phyloP scores from a whole-genome alignment of 495 filamentous ascomycete species.

The Aspergillus funiculosus region DNA sequence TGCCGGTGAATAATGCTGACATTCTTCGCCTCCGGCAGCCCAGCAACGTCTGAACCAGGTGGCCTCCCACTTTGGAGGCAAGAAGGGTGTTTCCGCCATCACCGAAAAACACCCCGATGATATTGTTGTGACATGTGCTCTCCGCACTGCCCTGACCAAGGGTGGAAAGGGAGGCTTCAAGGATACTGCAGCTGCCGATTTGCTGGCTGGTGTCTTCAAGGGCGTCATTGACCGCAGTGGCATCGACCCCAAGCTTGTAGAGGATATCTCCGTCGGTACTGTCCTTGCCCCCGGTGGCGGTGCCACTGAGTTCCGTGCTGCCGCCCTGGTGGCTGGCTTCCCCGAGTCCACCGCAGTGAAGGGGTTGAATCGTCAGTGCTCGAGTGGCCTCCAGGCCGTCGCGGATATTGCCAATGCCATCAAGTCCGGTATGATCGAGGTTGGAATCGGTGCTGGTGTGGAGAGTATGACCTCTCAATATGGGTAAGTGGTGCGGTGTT shows the following conservation, averaged over 20 bases:
- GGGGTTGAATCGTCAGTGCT: conserved; percentile 87
- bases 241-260: conserved; percentile 76
- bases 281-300: conserved; percentile 91
- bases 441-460: conserved; percentile 93
- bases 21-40: conserved; percentile 39
- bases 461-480: conserved; percentile 96
- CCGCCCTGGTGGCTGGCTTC: conserved; percentile 86
- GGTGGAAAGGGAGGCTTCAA: conserved; percentile 93
- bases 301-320: conserved; percentile 94
- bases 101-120: conserved; percentile 63
- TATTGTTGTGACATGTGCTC: conserved; percentile 86
- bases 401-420: conserved; percentile 93
- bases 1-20: too few relatives aligned
- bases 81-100: conserved; percentile 48
- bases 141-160: conserved; percentile 87
- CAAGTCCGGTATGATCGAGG: conserved; percentile 82
- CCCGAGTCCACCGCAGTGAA: conserved; percentile 77
- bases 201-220: conserved; percentile 78
- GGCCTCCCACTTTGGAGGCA: conserved; percentile 51
- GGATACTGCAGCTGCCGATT: conserved; percentile 79
- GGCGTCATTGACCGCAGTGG: conserved; percentile 74
- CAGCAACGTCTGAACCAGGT: conserved; percentile 60
- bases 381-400: conserved; percentile 79
- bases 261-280: conserved; percentile 88
- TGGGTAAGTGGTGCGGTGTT: conserved; percentile 48